Conservation (phyloP, 192 early-diverging fungal genomes). For the Anaeromyces robustus region DNA sequence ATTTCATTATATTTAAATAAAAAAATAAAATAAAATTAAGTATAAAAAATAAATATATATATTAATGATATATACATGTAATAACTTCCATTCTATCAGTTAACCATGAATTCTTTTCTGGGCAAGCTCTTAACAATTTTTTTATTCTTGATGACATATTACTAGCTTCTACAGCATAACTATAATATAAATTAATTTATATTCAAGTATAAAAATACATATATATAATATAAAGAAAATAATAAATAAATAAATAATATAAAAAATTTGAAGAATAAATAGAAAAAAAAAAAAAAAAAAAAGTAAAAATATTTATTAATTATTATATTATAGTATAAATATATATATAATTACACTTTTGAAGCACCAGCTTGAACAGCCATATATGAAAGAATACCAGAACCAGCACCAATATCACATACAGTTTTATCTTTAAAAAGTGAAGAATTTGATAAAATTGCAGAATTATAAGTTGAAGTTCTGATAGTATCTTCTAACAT, state of each 20-base stretch:
- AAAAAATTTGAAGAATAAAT: too few relatives aligned
- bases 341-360: constrained; percentile 40
- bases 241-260: too few relatives aligned
- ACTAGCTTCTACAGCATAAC: constrained; percentile 83
- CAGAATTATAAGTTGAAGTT: constrained; percentile 85
- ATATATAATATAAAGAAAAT: too few relatives aligned
- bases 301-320: too few relatives aligned
- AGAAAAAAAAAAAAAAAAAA: too few relatives aligned
- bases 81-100: constrained; percentile 68
- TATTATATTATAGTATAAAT: too few relatives aligned
- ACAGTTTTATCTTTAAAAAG: constrained; percentile 68
- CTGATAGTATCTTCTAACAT: constrained; percentile 92
- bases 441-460: constrained; percentile 65
- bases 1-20: too few relatives aligned
- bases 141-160: constrained; percentile 85
- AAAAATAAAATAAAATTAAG: too few relatives aligned
- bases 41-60: too few relatives aligned
- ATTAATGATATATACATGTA: constrained; percentile 26
- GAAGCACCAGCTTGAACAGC: constrained; percentile 84
- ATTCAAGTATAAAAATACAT: too few relatives aligned
- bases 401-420: constrained; percentile 80
- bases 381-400: constrained; percentile 90
- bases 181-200: too few relatives aligned
- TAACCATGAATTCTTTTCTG: constrained; percentile 49
- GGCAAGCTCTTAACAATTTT: constrained; percentile 43